phyloP scores from a whole-genome alignment of 306 rosid genomes.

The Begonia masoniana region DNA sequence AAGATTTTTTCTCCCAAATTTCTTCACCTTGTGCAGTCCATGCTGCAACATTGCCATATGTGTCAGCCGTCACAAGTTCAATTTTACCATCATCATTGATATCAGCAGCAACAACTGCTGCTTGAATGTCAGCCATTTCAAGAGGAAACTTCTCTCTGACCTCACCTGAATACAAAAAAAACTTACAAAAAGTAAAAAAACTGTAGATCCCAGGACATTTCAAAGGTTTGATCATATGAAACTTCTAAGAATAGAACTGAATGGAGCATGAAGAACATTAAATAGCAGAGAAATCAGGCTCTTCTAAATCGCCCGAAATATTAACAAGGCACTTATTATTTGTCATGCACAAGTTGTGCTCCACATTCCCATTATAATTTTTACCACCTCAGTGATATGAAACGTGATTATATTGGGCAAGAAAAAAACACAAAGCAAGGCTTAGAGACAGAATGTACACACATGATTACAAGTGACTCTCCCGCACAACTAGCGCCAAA shows the following conservation, averaged over 20 bases:
- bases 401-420: too few species aligned
- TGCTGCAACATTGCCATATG: conserved; percentile 93
- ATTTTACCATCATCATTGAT: conserved; percentile 97
- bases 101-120: conserved; percentile 83
- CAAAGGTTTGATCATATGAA: background rate
- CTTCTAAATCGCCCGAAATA: too few species aligned
- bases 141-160: conserved; percentile 89
- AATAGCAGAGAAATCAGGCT: too few species aligned
- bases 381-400: too few species aligned
- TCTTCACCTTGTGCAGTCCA: conserved; percentile 85
- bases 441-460: too few species aligned
- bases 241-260: background rate
- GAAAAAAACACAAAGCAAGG: too few species aligned
- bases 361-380: too few species aligned
- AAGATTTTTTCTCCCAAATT: conserved; percentile 78
- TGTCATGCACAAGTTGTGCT: too few species aligned
- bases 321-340: too few species aligned
- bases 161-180: conserved; percentile 48
- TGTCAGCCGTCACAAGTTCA: conserved; percentile 81
- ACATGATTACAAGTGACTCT: too few species aligned
- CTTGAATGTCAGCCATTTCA: conserved; percentile 97
- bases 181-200: background rate
- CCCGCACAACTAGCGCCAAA: too few species aligned
- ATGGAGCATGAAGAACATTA: background rate
- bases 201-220: background rate